Conservation (phyloP, 2,329 filamentous ascomycete genomes). For the Camptophora hylomeconis region DNA sequence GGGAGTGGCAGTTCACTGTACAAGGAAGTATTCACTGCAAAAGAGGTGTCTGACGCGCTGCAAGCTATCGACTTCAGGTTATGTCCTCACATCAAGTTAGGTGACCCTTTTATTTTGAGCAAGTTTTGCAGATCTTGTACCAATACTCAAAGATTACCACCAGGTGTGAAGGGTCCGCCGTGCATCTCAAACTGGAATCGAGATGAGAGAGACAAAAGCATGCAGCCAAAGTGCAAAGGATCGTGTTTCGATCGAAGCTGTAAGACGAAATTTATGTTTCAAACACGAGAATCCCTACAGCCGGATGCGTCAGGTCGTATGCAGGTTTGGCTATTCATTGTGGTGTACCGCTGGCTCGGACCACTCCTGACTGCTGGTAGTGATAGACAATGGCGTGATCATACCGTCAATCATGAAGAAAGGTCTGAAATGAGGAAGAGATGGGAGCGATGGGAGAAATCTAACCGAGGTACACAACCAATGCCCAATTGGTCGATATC, state of each 20-base stretch:
- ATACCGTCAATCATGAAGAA: slow-evolving; percentile 12
- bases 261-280: slow-evolving; percentile 19
- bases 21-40: slow-evolving; percentile 17
- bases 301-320: slow-evolving; percentile 16
- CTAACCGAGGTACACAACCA: slow-evolving; percentile 9
- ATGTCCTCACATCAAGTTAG: slow-evolving; percentile 16
- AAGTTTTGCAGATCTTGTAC: slow-evolving; percentile 18
- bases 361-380: slow-evolving; percentile 11
- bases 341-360: slow-evolving; percentile 18
- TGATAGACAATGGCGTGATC: slow-evolving; percentile 12
- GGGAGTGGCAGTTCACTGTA: slow-evolving; percentile 15
- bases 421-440: slow-evolving; percentile 14
- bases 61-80: slow-evolving; percentile 15
- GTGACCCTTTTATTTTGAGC: slow-evolving; percentile 17
- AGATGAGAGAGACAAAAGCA: slow-evolving; percentile 10
- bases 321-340: slow-evolving; percentile 18
- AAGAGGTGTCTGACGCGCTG: slow-evolving; percentile 15
- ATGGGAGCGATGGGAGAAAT: slow-evolving; percentile 14
- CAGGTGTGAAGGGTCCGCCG: slow-evolving; percentile 15
- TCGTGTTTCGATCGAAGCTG: slow-evolving; percentile 16
- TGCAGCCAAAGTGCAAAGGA: slow-evolving; percentile 15
- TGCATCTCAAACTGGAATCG: slow-evolving; percentile 16
- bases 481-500: slow-evolving; percentile 19
- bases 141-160: slow-evolving; percentile 16
- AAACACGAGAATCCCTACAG: slow-evolving; percentile 14